Evolutionary conservation across 2,329 filamentous ascomycete genomes (phyloP).

Genomic region (Botrytis deweyae): DNA sequence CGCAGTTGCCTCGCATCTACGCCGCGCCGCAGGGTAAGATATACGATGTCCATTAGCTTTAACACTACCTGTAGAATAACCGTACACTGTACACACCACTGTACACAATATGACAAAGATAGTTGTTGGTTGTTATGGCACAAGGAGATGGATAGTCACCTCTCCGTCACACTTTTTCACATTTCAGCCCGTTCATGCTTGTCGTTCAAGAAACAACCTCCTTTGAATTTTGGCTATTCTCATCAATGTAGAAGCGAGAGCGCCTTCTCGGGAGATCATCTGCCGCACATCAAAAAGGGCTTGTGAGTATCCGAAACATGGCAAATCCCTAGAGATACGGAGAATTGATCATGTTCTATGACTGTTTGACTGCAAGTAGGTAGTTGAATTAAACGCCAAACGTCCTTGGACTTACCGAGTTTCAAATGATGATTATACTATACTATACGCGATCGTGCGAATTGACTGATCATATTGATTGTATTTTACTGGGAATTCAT

Average conservation of each 20-base stretch:
- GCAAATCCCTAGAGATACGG: conserved; percentile 14
- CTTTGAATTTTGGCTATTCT: conserved; percentile 4
- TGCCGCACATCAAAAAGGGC: conserved; percentile 26
- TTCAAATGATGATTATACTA: neutral
- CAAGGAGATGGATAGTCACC: conserved; percentile 15
- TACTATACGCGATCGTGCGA: conserved; percentile 4
- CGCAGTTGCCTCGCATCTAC: conserved; percentile 18
- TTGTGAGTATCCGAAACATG: conserved; percentile 23
- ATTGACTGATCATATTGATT: conserved; percentile 12
- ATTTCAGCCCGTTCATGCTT: conserved; percentile 20
- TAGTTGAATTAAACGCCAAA: conserved; percentile 10
- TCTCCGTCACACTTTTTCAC: conserved; percentile 14
- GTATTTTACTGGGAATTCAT: neutral
- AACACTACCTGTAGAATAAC: conserved; percentile 1
- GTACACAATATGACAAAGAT: neutral
- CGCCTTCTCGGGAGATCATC: conserved; percentile 31
- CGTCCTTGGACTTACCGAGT: conserved; percentile 10
- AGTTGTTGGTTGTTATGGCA: neutral
- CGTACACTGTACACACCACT: neutral
- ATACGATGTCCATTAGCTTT: conserved; percentile 5
- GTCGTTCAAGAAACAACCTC: neutral
- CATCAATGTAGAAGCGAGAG: conserved; percentile 20
- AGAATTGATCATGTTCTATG: conserved; percentile 20
- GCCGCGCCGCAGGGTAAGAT: conserved; percentile 19
- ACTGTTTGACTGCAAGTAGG: conserved; percentile 7